phyloP scores from a whole-genome alignment of 2,329 filamentous ascomycete species.

The Penicillium sp. region DNA sequence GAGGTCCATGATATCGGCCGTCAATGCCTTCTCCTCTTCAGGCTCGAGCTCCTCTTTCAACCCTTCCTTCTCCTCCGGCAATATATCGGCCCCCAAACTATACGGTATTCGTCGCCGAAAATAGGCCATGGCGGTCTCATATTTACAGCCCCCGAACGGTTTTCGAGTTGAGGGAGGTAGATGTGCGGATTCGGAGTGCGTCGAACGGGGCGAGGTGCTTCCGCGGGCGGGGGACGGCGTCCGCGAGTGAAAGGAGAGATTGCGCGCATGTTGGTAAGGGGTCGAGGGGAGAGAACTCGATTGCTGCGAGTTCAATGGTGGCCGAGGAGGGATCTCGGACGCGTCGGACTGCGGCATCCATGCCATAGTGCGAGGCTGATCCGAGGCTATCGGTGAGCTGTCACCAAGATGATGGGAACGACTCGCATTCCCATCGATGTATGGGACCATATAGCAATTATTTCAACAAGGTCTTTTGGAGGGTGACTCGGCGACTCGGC shows the following conservation, averaged over 20 bases:
- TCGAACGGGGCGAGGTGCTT: slow-evolving; percentile 82
- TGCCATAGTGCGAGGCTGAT: slow-evolving; percentile 40
- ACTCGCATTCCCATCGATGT: slow-evolving; percentile 42
- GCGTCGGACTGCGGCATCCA: slow-evolving; percentile 37
- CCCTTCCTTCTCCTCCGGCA: slow-evolving; percentile 65
- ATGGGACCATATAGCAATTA: slow-evolving; percentile 40
- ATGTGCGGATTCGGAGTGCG: slow-evolving; percentile 82
- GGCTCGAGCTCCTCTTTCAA: slow-evolving; percentile 66
- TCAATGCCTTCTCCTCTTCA: slow-evolving; percentile 70
- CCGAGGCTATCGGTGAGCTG: slow-evolving; percentile 41
- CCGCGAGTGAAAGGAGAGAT: slow-evolving; percentile 73
- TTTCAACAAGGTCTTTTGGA: slow-evolving; percentile 8
- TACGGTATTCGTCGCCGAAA: slow-evolving; percentile 87
- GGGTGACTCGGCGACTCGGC: slow-evolving; percentile 12
- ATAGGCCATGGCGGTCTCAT: slow-evolving; percentile 78
- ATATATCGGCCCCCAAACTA: slow-evolving; percentile 72
- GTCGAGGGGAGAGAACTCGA: slow-evolving; percentile 92
- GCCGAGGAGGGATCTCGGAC: slow-evolving; percentile 41
- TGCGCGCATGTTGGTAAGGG: slow-evolving; percentile 79
- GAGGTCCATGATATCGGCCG: slow-evolving; percentile 75
- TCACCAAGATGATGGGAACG: slow-evolving; percentile 38
- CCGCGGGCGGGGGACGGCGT: slow-evolving; percentile 73
- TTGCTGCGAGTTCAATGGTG: slow-evolving; percentile 57
- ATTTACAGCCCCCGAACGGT: slow-evolving; percentile 69
- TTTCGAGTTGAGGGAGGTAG: slow-evolving; percentile 64